phyloP scores from a whole-genome alignment of 2,329 filamentous ascomycete genomes.

The Dactylellina cionopaga region DNA sequence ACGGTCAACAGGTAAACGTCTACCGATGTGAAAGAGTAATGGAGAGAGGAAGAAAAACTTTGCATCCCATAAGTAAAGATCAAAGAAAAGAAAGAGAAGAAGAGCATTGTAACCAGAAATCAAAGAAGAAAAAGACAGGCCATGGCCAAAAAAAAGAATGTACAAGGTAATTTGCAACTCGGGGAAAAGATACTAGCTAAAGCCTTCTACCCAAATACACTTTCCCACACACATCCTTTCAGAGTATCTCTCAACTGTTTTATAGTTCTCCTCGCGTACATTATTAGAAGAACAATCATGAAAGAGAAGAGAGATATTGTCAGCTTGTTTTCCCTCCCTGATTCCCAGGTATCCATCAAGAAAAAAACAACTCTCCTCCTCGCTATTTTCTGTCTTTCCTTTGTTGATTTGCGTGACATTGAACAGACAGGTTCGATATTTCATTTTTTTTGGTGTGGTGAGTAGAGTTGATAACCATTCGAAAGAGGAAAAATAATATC shows the following conservation, averaged over 20 bases:
- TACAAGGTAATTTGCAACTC: slow-evolving; percentile 11
- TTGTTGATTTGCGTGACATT: slow-evolving; percentile 33
- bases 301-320: slow-evolving; percentile 14
- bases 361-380: neutral
- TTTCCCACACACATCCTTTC: slow-evolving; percentile 5
- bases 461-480: slow-evolving; percentile 32
- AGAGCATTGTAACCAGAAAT: neutral
- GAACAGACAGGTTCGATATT: slow-evolving; percentile 52
- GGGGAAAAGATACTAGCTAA: slow-evolving; percentile 51
- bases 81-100: slow-evolving; percentile 16
- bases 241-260: no score
- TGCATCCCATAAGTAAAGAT: slow-evolving; percentile 1
- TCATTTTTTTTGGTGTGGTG: slow-evolving; percentile 22
- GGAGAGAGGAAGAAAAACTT: slow-evolving; percentile 11
- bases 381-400: neutral
- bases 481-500: slow-evolving; percentile 32
- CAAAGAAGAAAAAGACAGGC: slow-evolving; percentile 22
- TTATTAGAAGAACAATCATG: no score
- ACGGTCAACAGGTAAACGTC: neutral
- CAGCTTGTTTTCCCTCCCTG: slow-evolving; percentile 2
- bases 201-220: slow-evolving; percentile 46
- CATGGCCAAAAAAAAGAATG: slow-evolving; percentile 34
- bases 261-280: no score
- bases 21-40: neutral
- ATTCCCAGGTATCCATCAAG: neutral